Evolutionary conservation across 805 yeast genomes (phyloP), one percentile per base, ranked within the genome.

Genomic region (Saccharomycopsis javanensis): DNA sequence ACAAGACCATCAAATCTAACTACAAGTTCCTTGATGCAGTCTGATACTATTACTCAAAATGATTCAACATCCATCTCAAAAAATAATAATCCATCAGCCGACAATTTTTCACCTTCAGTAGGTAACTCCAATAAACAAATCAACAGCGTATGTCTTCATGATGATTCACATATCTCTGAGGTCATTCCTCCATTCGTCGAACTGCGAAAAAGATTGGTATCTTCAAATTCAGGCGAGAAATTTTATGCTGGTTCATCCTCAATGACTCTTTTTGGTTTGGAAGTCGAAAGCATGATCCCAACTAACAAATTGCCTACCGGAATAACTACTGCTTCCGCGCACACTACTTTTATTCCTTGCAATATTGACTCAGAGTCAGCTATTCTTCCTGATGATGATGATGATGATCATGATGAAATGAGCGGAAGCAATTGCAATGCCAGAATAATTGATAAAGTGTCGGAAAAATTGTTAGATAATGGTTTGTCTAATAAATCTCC

Each of bases 181-280:
- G 80, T 84, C 7, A 82, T 84, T 3, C 84, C 86, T 1, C 88
- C 88, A 7, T 82, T 86, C 55, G 75, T 86, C 25, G 88, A 84
- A 63, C 80, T 82, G 62, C 80, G 83, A 63, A 89, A 92, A 1
- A 75, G 88, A 55, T 71, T 86, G 46, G 81, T 86, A 2, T 85
- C 84, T 63, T 83, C 90, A 0, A 74, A 88, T 61, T 83, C 89
- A 0, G 92, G 92, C 4, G 88, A 85, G 63, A 77, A 81, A 57
- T 78, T 85, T 38, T 86, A 85, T 65, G 87, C 85, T 37, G 95
- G 95, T 0, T 83, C 90, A 0, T 85, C 91, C 0, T 85, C 92
- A 0, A 86, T 86, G 91, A 86, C 94, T 0, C 68, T 86, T 16
- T 86, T 86, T 67, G 91, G 91, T 5, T 71, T 86, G 57, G 92